Evolutionary conservation across 768 basidiomycete species (phyloP), one percentile per base, ranked within the genome.

Genomic region (Phlebiopsis gigantea): DNA sequence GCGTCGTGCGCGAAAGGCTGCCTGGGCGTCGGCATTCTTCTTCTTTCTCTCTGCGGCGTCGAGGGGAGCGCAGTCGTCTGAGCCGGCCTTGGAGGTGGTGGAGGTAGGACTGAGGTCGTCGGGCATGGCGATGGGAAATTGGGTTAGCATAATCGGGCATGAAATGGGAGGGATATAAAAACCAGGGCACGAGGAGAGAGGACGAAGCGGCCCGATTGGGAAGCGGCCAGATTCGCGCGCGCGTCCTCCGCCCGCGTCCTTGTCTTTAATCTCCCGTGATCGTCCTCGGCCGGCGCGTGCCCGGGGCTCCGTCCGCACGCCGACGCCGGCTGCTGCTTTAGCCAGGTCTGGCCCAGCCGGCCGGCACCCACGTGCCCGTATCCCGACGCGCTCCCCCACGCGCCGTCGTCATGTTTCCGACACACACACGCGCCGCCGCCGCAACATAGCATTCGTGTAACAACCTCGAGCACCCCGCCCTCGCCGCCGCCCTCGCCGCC

Each of bases 21-120:
- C 90, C 72, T 93, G 90, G 2, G 90, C 90, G 67, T 91, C 88
- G 31, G 90, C 90, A 65, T 93, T 93, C 75, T 93, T 93, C 77
- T 89, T 90, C 75, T 90, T 90, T 61, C 89, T 76, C 64, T 88
- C 76, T 30, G 85, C 84, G 12, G 86, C 79, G 45, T 75, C 48
- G 25, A 70, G 31, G 30, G 70, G 59, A 64, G 69, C 66, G 69
- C 71, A 69, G 65, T 73, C 72, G 53, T 69, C 59, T 62, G 76
- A 72, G 69, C 63, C 66, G 41, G 72, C 69, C 56, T 71, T 72
- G 49, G 73, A 64, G 58, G 68, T 59, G 61, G 62, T 60, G 57
- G 69, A 68, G 58, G 61, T 58, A 26, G 69, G 69, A 62, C 68
- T 70, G 51, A 58, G 41, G 48, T 45, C 24, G 54, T 56, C 54